These are phyloP conservation scores for Pythium sp. DNA, from an alignment of 352 stramenopile genomes.

Conservation along the genomic window DNA sequence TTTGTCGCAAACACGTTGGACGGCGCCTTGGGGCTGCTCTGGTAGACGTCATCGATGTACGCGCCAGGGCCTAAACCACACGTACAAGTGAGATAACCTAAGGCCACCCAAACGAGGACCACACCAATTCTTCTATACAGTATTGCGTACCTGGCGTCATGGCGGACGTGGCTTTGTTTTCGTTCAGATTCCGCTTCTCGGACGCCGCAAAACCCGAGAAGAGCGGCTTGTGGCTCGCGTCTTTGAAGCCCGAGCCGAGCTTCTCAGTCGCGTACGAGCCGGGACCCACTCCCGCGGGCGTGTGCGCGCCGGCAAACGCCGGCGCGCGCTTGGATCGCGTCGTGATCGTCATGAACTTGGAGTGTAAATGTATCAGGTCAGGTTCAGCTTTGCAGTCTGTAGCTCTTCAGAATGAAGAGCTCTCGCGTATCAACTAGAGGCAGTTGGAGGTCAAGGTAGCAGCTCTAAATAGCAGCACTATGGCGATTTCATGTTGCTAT, in stretches of 20 bases:
- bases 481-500: conserved; percentile 1
- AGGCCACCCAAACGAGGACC: neutral
- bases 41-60: conserved; percentile 33
- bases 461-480: neutral
- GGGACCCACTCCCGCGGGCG: conserved; percentile 55
- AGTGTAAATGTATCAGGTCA: neutral
- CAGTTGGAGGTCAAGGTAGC: neutral
- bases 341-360: conserved; percentile 62
- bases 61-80: conserved; percentile 46
- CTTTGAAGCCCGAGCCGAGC: conserved; percentile 48
- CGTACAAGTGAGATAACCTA: neutral
- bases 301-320: conserved; percentile 42
- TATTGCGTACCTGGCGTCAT: conserved; percentile 48
- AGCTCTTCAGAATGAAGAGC: neutral
- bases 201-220: conserved; percentile 75
- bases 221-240: conserved; percentile 24
- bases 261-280: conserved; percentile 61
- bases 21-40: conserved; percentile 16
- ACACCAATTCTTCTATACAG: no score
- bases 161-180: conserved; percentile 74
- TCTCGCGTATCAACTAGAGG: neutral
- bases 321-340: conserved; percentile 75
- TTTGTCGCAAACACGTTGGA: conserved; percentile 78
- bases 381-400: neutral
- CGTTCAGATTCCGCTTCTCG: conserved; percentile 71